phyloP scores from a whole-genome alignment of 2,329 filamentous ascomycete genomes.

The Pseudofabraea citricarpa region DNA sequence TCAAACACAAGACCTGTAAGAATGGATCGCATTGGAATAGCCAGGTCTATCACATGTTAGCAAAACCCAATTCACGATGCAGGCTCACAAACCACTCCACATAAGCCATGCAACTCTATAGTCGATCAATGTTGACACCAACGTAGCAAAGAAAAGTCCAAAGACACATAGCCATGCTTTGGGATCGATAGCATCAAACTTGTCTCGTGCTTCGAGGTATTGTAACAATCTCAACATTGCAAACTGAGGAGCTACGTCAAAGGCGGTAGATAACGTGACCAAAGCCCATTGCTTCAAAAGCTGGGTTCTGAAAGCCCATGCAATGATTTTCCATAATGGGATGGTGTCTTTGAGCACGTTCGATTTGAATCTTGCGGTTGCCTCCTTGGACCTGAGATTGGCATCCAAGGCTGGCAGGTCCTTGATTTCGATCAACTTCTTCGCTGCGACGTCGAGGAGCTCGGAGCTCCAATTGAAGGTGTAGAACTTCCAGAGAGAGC shows the following conservation, averaged over 20 bases:
- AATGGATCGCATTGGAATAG: constrained; percentile 56
- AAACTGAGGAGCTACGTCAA: constrained; percentile 13
- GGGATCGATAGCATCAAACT: constrained; percentile 9
- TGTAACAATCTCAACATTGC: constrained; percentile 17
- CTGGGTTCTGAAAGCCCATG: constrained; percentile 47
- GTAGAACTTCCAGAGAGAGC: constrained; percentile 53
- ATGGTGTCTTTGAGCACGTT: constrained; percentile 33
- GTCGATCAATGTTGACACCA: constrained; percentile 12
- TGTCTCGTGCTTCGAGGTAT: constrained; percentile 13
- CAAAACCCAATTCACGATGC: background rate
- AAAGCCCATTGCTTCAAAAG: constrained; percentile 48
- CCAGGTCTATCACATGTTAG: constrained; percentile 6
- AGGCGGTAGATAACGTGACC: constrained; percentile 9
- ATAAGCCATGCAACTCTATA: constrained; percentile 16
- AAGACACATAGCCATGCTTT: constrained; percentile 16
- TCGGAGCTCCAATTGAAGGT: constrained; percentile 59
- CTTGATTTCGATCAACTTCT: constrained; percentile 54
- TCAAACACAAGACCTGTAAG: constrained; percentile 67
- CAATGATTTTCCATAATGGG: constrained; percentile 53
- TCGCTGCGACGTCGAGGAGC: constrained; percentile 48
- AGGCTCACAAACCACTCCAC: constrained; percentile 5
- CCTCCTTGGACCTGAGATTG: constrained; percentile 43
- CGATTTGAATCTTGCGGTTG: constrained; percentile 43
- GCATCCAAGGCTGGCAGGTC: constrained; percentile 59
- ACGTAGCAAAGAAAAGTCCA: constrained; percentile 10